Evolutionary conservation across 2,329 filamentous ascomycete species (phyloP).

Genomic region (Venturiaceae sp.): DNA sequence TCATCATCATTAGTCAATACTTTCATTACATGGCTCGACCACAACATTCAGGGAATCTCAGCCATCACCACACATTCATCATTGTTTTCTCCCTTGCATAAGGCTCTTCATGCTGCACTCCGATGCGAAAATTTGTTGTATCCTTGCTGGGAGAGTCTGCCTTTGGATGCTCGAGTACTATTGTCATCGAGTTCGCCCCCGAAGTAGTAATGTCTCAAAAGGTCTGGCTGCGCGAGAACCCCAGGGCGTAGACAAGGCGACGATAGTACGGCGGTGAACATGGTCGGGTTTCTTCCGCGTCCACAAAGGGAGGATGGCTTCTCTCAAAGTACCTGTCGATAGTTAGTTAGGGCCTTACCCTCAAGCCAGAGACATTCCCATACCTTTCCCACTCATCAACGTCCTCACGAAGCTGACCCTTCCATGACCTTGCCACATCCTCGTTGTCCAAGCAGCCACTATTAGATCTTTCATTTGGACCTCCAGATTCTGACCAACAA

Average conservation of each 20-base stretch:
- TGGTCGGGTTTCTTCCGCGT: not conserved
- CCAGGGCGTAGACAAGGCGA: not conserved
- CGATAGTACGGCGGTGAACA: not conserved
- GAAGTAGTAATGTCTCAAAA: not conserved
- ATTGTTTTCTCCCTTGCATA: too few relatives aligned
- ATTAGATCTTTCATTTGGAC: conserved; percentile 9
- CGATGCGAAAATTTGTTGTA: too few relatives aligned
- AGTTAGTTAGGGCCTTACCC: not conserved
- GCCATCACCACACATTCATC: too few relatives aligned
- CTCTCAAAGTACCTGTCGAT: not conserved
- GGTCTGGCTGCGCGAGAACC: not conserved
- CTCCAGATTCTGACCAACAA: not conserved
- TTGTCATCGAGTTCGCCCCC: not conserved
- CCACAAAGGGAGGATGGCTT: not conserved
- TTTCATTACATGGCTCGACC: too few relatives aligned
- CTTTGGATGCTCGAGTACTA: not conserved
- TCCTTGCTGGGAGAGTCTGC: too few relatives aligned
- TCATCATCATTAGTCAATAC: too few relatives aligned
- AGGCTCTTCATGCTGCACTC: too few relatives aligned
- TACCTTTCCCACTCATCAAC: conserved; percentile 3
- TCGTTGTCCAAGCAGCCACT: conserved; percentile 8
- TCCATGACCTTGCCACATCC: conserved; percentile 5
- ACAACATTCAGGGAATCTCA: too few relatives aligned
- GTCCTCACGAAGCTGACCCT: conserved; percentile 1
- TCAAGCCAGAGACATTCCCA: not conserved